Percentiles rank a stretch among this genome's conserved stretches.
These are phyloP conservation scores for Azolla pinnata DNA, from an alignment of 75 land plant genomes.

Conservation along the genomic window DNA sequence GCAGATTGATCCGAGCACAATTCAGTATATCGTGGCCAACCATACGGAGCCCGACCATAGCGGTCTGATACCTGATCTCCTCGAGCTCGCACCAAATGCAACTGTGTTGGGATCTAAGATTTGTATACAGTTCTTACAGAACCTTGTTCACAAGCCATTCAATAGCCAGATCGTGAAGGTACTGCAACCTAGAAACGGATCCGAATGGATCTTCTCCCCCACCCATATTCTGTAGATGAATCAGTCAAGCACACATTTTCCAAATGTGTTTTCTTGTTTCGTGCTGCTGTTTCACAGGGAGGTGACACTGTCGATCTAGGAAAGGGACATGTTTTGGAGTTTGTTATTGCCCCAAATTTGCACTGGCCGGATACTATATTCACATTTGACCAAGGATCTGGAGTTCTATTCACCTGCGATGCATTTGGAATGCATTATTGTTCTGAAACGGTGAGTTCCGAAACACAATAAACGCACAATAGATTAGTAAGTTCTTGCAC, in stretches of 20 bases:
- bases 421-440: slow-evolving; percentile 56
- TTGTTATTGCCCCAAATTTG: slow-evolving; percentile 48
- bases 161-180: slow-evolving; percentile 43
- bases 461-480: no score
- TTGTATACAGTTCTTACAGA: slow-evolving; percentile 38
- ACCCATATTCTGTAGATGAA: no score
- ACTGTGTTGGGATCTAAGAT: slow-evolving; percentile 43
- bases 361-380: slow-evolving; percentile 56
- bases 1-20: slow-evolving; percentile 34
- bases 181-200: no score
- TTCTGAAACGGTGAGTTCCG: slow-evolving; percentile 36
- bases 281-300: slow-evolving; percentile 40
- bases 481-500: no score
- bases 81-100: slow-evolving; percentile 39
- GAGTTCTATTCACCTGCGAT: slow-evolving; percentile 43
- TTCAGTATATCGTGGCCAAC: slow-evolving; percentile 34
- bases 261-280: neutral
- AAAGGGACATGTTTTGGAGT: slow-evolving; percentile 42
- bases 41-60: slow-evolving; percentile 54
- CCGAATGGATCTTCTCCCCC: no score
- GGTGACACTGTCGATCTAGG: slow-evolving; percentile 43
- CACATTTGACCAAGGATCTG: slow-evolving; percentile 37
- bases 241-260: no score
- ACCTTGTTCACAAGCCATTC: slow-evolving; percentile 38
- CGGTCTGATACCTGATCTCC: slow-evolving; percentile 40